Conservation (phyloP, 805 yeast species). For the Saturnispora zaruensis region DNA sequence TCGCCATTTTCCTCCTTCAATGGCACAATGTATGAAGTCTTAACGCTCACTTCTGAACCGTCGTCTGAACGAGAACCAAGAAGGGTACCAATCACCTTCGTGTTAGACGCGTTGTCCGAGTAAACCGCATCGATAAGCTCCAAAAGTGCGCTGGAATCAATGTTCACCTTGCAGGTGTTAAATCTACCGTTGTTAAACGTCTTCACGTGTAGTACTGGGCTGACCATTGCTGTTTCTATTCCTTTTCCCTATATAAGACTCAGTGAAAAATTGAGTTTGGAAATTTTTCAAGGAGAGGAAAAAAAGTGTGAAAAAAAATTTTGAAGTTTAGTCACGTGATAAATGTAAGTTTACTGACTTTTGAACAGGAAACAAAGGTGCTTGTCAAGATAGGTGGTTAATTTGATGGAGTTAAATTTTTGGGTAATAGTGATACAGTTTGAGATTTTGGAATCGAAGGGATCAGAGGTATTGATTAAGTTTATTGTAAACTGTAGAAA, state of each 20-base stretch:
- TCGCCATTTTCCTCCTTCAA: slow-evolving; percentile 69
- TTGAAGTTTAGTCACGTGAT: neutral
- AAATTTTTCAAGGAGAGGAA: slow-evolving; percentile 1
- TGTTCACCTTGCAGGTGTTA: slow-evolving; percentile 43
- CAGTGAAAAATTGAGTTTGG: neutral
- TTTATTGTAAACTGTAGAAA: too few relatives aligned
- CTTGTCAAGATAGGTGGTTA: too few relatives aligned
- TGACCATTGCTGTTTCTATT: slow-evolving; percentile 9
- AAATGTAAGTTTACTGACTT: neutral
- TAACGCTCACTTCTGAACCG: slow-evolving; percentile 63
- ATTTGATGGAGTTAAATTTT: too few relatives aligned
- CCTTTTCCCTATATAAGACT: neutral
- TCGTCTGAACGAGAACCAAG: slow-evolving; percentile 79
- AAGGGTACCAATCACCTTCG: slow-evolving; percentile 72
- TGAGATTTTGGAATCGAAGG: too few relatives aligned
- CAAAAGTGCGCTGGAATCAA: slow-evolving; percentile 65
- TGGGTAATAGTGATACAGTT: too few relatives aligned
- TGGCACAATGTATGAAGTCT: slow-evolving; percentile 75
- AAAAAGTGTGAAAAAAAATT: slow-evolving; percentile 1
- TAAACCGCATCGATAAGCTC: slow-evolving; percentile 66
- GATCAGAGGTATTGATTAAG: too few relatives aligned
- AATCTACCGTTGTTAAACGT: slow-evolving; percentile 23
- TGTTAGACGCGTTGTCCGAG: slow-evolving; percentile 42
- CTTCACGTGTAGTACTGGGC: slow-evolving; percentile 29
- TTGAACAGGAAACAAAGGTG: neutral